Evolutionary conservation across 2,329 filamentous ascomycete genomes (phyloP).

Genomic region (Pseudogymnoascus sp.): DNA sequence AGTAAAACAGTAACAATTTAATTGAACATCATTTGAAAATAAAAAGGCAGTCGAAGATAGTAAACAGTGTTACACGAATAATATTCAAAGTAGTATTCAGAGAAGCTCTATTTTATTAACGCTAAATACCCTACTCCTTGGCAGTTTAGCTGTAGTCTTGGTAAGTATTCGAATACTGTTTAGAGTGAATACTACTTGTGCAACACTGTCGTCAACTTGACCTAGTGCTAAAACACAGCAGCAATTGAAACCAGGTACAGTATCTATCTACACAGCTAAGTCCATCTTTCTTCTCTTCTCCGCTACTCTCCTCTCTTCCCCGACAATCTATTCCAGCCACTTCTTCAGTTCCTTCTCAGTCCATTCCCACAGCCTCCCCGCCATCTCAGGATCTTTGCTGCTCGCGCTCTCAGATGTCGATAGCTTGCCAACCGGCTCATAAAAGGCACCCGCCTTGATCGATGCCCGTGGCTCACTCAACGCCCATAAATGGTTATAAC

Average conservation of each 20-base stretch:
- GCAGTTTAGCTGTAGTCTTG: no score
- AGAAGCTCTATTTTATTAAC: no score
- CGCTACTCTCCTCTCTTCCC: neutral
- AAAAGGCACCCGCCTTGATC: constrained; percentile 30
- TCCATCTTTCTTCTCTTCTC: neutral
- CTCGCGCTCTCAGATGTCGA: neutral
- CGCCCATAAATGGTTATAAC: constrained; percentile 34
- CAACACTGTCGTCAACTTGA: no score
- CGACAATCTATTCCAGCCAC: neutral
- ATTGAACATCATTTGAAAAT: neutral
- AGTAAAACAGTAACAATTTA: neutral
- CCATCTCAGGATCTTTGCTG: constrained; percentile 23
- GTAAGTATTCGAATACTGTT: no score
- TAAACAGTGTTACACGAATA: no score
- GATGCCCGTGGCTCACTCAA: constrained; percentile 24
- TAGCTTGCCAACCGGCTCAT: constrained; percentile 29
- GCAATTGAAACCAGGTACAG: neutral
- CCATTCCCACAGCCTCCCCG: constrained; percentile 30
- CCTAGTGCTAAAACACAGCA: no score
- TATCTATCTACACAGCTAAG: neutral
- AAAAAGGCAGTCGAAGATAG: no score
- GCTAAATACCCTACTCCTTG: no score
- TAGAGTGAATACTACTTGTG: no score
- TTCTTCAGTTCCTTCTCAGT: constrained; percentile 27
- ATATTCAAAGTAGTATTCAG: neutral